Percentiles rank a stretch among this genome's conserved stretches.
Evolutionary conservation across 192 early-diverging fungal genomes (phyloP).

Genomic region (Coemansia umbellata): DNA sequence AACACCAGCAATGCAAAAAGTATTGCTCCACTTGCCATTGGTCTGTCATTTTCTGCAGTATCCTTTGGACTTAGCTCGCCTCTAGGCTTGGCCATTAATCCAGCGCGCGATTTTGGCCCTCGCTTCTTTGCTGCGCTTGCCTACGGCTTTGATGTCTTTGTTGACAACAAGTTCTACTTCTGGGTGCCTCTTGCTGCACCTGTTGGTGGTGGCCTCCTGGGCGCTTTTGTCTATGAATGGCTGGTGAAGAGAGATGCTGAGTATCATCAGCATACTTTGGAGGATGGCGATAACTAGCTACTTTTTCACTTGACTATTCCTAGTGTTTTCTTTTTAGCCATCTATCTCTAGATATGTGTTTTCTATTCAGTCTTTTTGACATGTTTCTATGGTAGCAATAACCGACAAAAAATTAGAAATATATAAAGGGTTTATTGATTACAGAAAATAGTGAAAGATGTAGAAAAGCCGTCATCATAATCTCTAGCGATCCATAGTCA

Average conservation of each 20-base stretch:
- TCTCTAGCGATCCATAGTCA: constrained; percentile 39
- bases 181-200: constrained; percentile 67
- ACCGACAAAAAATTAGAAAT: no score
- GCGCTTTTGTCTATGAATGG: constrained; percentile 55
- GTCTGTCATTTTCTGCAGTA: constrained; percentile 51
- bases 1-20: constrained; percentile 46
- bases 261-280: constrained; percentile 27
- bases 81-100: constrained; percentile 59
- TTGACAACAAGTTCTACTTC: constrained; percentile 57
- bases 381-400: no score
- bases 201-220: constrained; percentile 52
- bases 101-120: constrained; percentile 73
- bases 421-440: no score
- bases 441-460: no score
- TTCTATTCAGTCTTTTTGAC: not conserved
- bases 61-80: constrained; percentile 55
- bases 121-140: constrained; percentile 60
- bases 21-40: constrained; percentile 52
- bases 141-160: constrained; percentile 61
- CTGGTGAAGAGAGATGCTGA: constrained; percentile 48
- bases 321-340: not conserved
- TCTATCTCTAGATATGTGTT: not conserved
- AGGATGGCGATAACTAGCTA: constrained; percentile 18
- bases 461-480: no score
- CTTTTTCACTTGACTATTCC: not conserved